Percentiles rank a stretch among this genome's conserved stretches.
phyloP scores from a whole-genome alignment of 2,329 filamentous ascomycete species.

The Phaeosphaeriaceae sp. region DNA sequence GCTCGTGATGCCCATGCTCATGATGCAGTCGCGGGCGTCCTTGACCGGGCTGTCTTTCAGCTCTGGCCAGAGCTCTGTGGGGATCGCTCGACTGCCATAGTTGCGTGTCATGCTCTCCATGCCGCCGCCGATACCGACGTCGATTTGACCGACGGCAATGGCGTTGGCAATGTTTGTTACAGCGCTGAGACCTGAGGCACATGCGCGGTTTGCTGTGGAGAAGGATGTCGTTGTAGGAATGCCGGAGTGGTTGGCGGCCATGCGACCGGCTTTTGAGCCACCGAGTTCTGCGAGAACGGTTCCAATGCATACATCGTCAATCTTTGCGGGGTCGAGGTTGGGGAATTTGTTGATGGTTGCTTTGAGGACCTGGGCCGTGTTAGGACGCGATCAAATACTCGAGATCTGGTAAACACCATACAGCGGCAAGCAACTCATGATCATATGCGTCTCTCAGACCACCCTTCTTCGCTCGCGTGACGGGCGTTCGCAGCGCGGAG shows the following conservation, averaged over 20 bases:
- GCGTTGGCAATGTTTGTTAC: constrained; percentile 77
- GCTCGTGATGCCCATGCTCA: constrained; percentile 90
- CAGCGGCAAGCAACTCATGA: constrained; percentile 81
- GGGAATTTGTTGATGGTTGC: constrained; percentile 78
- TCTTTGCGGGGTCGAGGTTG: constrained; percentile 71
- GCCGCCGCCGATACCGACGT: constrained; percentile 80
- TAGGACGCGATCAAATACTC: constrained; percentile 51
- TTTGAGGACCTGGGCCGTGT: constrained; percentile 56
- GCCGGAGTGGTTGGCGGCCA: constrained; percentile 87
- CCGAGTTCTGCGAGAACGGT: constrained; percentile 91
- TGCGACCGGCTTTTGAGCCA: constrained; percentile 87
- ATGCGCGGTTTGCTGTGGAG: constrained; percentile 89
- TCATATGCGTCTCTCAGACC: constrained; percentile 87
- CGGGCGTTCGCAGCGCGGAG: constrained; percentile 86
- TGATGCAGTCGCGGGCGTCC: constrained; percentile 84
- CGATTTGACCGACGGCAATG: constrained; percentile 77
- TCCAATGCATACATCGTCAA: constrained; percentile 85
- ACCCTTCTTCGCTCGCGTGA: constrained; percentile 85
- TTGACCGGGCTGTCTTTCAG: constrained; percentile 69
- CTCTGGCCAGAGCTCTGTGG: constrained; percentile 79
- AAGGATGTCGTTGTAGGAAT: constrained; percentile 76
- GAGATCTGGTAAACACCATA: constrained; percentile 28
- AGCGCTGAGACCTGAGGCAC: constrained; percentile 78
- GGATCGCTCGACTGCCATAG: constrained; percentile 86
- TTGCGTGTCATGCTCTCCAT: constrained; percentile 98